These are phyloP conservation scores for Nepenthes alata DNA, from an alignment of 179 eudicot genomes.

Conservation along the genomic window DNA sequence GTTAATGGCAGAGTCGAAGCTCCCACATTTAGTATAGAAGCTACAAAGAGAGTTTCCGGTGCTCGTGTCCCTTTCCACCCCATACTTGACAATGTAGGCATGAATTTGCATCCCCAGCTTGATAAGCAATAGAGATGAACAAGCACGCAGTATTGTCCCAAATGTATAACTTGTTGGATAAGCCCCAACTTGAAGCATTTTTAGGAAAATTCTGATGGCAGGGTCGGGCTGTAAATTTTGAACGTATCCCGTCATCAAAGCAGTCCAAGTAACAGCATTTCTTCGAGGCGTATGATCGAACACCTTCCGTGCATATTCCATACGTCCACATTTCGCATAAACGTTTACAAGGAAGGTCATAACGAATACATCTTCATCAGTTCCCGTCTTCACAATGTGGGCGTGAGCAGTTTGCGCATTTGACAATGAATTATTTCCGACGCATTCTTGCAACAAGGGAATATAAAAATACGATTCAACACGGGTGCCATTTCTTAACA, in stretches of 20 bases:
- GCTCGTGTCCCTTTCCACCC: slow-evolving; percentile 38
- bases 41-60: slow-evolving; percentile 56
- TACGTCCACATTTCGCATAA: slow-evolving; percentile 51
- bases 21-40: slow-evolving; percentile 46
- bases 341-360: slow-evolving; percentile 55
- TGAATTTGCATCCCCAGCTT: slow-evolving; percentile 56
- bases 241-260: slow-evolving; percentile 63
- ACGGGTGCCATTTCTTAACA: slow-evolving; percentile 25
- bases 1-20: slow-evolving; percentile 33
- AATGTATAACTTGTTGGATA: slow-evolving; percentile 52
- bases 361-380: slow-evolving; percentile 35
- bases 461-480: slow-evolving; percentile 35
- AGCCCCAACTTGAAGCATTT: slow-evolving; percentile 48
- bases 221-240: slow-evolving; percentile 36
- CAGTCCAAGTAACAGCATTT: slow-evolving; percentile 70
- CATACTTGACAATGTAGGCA: slow-evolving; percentile 45
- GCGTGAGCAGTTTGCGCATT: slow-evolving; percentile 37
- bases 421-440: slow-evolving; percentile 27
- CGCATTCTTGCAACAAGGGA: slow-evolving; percentile 56
- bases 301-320: slow-evolving; percentile 48
- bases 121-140: slow-evolving; percentile 32
- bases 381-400: slow-evolving; percentile 54
- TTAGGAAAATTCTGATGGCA: slow-evolving; percentile 34
- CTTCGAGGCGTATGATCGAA: slow-evolving; percentile 43
- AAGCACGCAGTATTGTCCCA: slow-evolving; percentile 47